Evolutionary conservation across 345 rosid genomes (phyloP).

Genomic region (Citropsis articulata): DNA sequence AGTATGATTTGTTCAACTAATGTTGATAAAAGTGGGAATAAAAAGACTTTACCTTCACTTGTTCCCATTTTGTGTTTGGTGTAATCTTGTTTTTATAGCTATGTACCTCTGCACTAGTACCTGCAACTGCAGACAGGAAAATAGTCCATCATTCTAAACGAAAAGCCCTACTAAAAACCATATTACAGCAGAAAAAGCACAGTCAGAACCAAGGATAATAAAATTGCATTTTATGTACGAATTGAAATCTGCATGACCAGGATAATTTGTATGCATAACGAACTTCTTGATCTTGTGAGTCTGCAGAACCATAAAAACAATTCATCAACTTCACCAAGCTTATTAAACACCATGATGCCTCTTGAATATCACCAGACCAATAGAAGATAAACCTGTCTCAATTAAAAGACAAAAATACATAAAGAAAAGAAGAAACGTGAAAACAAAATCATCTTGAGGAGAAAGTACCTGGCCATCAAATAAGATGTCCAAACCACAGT

Average conservation of each 20-base stretch:
- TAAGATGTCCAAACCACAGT: slow-evolving; percentile 90
- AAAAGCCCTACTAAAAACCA: neutral
- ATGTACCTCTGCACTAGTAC: slow-evolving; percentile 42
- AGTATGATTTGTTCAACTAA: neutral
- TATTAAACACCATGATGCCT: neutral
- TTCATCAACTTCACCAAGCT: slow-evolving; percentile 11
- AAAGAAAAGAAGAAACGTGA: neutral
- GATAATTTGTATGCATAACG: slow-evolving; percentile 92
- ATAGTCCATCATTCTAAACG: neutral
- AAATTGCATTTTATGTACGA: slow-evolving; percentile 95
- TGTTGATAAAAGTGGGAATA: neutral
- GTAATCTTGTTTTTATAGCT: slow-evolving; percentile 59
- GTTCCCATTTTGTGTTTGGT: slow-evolving; percentile 89
- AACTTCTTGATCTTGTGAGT: slow-evolving; percentile 91
- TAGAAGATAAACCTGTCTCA: neutral
- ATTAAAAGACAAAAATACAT: neutral
- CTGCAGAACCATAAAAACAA: slow-evolving; percentile 43
- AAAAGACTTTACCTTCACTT: slow-evolving; percentile 71
- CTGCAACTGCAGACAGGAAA: slow-evolving; percentile 41
- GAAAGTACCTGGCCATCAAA: slow-evolving; percentile 88
- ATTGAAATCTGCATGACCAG: slow-evolving; percentile 98
- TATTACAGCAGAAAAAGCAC: slow-evolving; percentile 15
- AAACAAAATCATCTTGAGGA: neutral
- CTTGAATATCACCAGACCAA: neutral
- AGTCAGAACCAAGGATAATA: slow-evolving; percentile 51